Evolutionary conservation across 140 eudicot species (phyloP).

Genomic region (Cichorium intybus): DNA sequence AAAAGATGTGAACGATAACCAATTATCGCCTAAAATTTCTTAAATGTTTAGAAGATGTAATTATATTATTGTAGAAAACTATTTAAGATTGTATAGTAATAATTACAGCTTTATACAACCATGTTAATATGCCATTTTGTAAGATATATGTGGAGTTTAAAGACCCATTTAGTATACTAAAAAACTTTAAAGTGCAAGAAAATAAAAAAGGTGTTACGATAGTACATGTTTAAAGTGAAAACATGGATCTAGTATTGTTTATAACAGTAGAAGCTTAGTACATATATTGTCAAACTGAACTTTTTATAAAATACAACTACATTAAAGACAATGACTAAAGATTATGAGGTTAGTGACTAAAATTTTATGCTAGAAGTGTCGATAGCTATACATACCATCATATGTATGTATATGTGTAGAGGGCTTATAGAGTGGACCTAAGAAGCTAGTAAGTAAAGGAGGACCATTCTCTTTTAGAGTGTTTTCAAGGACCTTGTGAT

Average conservation of each 20-base stretch:
- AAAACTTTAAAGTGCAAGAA: too few relatives aligned
- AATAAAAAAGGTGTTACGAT: too few relatives aligned
- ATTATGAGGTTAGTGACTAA: background rate
- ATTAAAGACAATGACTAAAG: background rate
- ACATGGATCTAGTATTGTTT: background rate
- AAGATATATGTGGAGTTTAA: too few relatives aligned
- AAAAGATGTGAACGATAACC: too few relatives aligned
- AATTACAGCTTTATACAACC: background rate
- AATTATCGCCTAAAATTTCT: too few relatives aligned
- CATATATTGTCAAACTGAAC: background rate
- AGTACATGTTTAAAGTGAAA: too few relatives aligned
- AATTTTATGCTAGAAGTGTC: background rate
- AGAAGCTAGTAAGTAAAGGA: slow-evolving; percentile 11
- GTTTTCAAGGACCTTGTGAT: slow-evolving; percentile 32
- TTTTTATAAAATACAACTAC: background rate
- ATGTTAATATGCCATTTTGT: background rate
- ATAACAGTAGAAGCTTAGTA: background rate
- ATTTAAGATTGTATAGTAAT: too few relatives aligned
- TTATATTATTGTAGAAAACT: too few relatives aligned
- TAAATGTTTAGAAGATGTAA: too few relatives aligned
- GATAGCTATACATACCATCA: background rate
- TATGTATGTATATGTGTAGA: background rate
- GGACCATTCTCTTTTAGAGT: slow-evolving; percentile 26
- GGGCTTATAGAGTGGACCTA: slow-evolving; percentile 28
- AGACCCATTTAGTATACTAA: too few relatives aligned